phyloP scores from a whole-genome alignment of 768 basidiomycete genomes.

The Clavulina sp. region DNA sequence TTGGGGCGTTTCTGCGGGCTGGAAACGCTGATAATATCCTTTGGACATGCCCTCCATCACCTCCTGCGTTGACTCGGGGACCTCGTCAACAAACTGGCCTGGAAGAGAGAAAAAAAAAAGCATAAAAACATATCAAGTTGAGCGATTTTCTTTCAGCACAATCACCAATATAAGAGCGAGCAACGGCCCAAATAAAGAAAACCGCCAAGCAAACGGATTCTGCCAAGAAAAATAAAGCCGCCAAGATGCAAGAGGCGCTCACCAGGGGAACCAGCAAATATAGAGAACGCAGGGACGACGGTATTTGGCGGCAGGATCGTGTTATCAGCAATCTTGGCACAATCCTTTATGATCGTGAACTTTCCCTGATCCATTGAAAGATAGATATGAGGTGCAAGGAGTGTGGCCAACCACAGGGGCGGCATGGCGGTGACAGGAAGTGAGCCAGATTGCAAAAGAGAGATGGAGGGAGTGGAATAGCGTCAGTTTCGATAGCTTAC shows the following conservation, averaged over 20 bases:
- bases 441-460: neutral
- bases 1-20: too few species aligned
- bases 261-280: conserved; percentile 87
- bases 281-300: conserved; percentile 73
- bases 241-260: conserved; percentile 9
- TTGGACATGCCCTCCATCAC: conserved; percentile 75
- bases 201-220: too few species aligned
- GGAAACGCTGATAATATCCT: conserved; percentile 69
- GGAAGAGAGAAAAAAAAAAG: neutral
- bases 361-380: conserved; percentile 46
- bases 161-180: neutral
- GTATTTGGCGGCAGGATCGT: conserved; percentile 83
- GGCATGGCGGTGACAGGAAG: neutral
- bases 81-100: conserved; percentile 70
- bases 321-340: conserved; percentile 75
- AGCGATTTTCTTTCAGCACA: conserved; percentile 3
- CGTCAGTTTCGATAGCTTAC: too few species aligned
- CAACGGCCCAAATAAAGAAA: neutral
- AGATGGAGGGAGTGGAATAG: neutral
- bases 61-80: conserved; percentile 91
- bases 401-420: neutral
- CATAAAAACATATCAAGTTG: too few species aligned
- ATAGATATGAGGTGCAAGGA: neutral
- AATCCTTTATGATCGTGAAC: conserved; percentile 93
- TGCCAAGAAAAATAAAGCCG: neutral